phyloP scores from a whole-genome alignment of 495 filamentous ascomycete genomes.

The Neurospora tetraspora region DNA sequence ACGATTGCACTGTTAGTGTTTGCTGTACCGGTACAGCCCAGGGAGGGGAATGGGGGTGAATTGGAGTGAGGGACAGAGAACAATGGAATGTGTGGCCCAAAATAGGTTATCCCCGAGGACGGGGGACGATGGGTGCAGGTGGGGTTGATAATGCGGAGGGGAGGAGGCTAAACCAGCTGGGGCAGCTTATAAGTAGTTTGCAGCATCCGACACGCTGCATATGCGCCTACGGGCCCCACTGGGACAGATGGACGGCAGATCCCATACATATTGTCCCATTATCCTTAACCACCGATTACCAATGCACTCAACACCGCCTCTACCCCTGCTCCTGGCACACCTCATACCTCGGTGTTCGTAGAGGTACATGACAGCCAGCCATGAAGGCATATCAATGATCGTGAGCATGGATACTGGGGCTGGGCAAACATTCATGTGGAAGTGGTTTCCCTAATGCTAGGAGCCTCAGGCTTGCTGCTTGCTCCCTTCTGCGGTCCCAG shows the following conservation, averaged over 20 bases:
- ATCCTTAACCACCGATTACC: not conserved
- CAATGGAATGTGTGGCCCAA: constrained; percentile 5
- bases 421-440: not conserved
- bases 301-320: not conserved
- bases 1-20: not conserved
- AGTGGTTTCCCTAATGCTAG: not conserved
- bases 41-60: not conserved
- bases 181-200: constrained; percentile 12
- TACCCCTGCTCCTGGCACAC: not conserved
- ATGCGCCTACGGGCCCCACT: not conserved
- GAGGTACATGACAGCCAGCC: not conserved
- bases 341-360: not conserved
- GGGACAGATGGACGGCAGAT: not conserved
- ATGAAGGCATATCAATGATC: not conserved
- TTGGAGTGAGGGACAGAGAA: not conserved
- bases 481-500: not conserved
- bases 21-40: not conserved
- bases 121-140: constrained; percentile 1
- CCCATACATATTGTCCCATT: not conserved
- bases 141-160: constrained; percentile 4
- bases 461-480: not conserved
- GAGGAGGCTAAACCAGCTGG: constrained; percentile 11
- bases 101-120: constrained; percentile 1
- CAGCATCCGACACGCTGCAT: constrained; percentile 6
- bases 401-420: not conserved